Evolutionary conservation across 805 yeast genomes (phyloP).

Genomic region (Peterozyma xylosa): DNA sequence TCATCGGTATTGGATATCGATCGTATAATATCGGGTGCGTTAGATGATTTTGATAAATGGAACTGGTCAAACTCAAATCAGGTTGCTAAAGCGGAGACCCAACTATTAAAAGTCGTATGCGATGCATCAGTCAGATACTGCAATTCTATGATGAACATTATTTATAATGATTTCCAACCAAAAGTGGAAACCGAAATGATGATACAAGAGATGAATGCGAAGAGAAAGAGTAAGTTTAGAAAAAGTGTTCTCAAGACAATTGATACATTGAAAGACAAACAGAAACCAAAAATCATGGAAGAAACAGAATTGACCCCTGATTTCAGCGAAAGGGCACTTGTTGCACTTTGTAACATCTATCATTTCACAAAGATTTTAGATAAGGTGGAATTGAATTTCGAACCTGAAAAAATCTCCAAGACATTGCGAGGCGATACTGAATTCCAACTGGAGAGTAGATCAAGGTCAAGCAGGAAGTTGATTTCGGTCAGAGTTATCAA

Average conservation of each 20-base stretch:
- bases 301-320: constrained; percentile 14
- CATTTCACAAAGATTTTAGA: constrained; percentile 40
- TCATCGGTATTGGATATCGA: constrained; percentile 60
- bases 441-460: too few species aligned
- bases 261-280: too few species aligned
- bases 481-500: constrained; percentile 56
- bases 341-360: constrained; percentile 65
- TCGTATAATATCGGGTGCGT: constrained; percentile 3
- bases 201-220: constrained; percentile 4
- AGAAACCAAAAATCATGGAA: too few species aligned
- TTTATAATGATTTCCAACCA: constrained; percentile 29
- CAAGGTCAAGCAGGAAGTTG: constrained; percentile 32
- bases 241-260: too few species aligned
- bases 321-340: constrained; percentile 57
- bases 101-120: constrained; percentile 54
- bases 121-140: constrained; percentile 51
- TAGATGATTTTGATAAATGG: constrained; percentile 33
- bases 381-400: constrained; percentile 46
- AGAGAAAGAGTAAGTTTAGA: too few species aligned
- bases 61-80: constrained; percentile 64
- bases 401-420: constrained; percentile 36
- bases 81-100: constrained; percentile 52
- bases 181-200: constrained; percentile 16
- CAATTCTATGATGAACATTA: constrained; percentile 25
- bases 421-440: too few species aligned